Evolutionary conservation across 768 basidiomycete genomes (phyloP).

Genomic region (Mycena albidolilacea): DNA sequence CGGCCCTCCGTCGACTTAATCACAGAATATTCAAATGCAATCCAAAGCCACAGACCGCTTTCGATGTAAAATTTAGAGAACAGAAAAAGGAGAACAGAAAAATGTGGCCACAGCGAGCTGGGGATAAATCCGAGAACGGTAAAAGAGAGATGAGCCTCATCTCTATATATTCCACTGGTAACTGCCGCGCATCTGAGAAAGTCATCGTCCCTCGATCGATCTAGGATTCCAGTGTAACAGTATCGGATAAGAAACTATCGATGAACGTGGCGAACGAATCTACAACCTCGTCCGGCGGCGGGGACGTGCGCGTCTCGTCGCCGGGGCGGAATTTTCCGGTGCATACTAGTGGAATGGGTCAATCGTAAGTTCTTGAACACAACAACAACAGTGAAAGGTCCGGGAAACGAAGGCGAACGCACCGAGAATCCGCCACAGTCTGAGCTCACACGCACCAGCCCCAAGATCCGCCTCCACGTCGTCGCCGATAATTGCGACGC

Average conservation of each 20-base stretch:
- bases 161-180: too few relatives aligned
- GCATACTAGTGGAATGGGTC: constrained; percentile 56
- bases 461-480: constrained; percentile 78
- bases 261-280: constrained; percentile 70
- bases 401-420: constrained; percentile 34
- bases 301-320: constrained; percentile 60
- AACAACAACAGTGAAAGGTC: not conserved
- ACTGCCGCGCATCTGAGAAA: not conserved
- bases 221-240: not conserved
- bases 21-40: too few relatives aligned
- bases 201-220: not conserved
- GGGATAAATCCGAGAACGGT: too few relatives aligned
- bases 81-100: too few relatives aligned
- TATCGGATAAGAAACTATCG: constrained; percentile 53
- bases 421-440: constrained; percentile 77
- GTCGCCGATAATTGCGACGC: constrained; percentile 75
- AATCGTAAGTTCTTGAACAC: too few relatives aligned
- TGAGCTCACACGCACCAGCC: constrained; percentile 70
- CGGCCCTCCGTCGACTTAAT: too few relatives aligned
- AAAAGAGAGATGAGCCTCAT: too few relatives aligned
- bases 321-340: constrained; percentile 80
- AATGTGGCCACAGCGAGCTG: too few relatives aligned
- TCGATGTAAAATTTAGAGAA: too few relatives aligned
- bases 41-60: too few relatives aligned
- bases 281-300: constrained; percentile 67